A percentile compares a stretch with the other conserved stretches of the same genome.
Conservation (phyloP, 768 basidiomycete genomes). For the Hypholoma fasciculare region DNA sequence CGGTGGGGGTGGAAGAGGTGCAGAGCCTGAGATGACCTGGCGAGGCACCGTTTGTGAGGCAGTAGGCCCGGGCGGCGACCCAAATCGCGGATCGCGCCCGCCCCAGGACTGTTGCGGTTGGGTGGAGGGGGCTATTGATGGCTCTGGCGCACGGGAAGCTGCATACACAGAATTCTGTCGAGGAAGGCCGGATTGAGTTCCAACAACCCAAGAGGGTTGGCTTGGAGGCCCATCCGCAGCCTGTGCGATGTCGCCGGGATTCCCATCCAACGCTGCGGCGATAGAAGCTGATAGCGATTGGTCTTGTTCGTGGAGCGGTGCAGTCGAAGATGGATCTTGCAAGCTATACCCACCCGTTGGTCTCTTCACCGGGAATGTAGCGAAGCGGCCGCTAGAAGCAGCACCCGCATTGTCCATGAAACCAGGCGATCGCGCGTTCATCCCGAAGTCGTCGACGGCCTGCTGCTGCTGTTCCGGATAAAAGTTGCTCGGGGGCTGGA, state of each 20-base stretch:
- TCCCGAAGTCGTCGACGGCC: constrained; percentile 44
- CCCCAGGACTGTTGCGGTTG: not conserved
- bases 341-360: constrained; percentile 21
- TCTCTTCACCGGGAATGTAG: constrained; percentile 63
- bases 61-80: not conserved
- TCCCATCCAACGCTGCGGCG: constrained; percentile 29
- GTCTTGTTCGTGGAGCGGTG: constrained; percentile 21
- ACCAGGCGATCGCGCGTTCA: constrained; percentile 24
- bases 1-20: constrained; percentile 13
- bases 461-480: constrained; percentile 14
- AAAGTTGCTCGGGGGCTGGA: constrained; percentile 7
- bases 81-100: not conserved
- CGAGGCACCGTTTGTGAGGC: not conserved
- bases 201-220: constrained; percentile 9
- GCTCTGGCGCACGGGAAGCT: not conserved
- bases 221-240: constrained; percentile 10
- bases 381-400: constrained; percentile 46
- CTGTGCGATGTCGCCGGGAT: constrained; percentile 5
- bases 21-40: not conserved
- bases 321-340: constrained; percentile 28
- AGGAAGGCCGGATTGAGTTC: not conserved
- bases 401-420: constrained; percentile 20
- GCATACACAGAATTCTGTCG: not conserved
- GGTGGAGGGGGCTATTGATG: not conserved
- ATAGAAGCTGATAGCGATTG: constrained; percentile 37